Evolutionary conservation across 1,284 basidiomycete species (phyloP).

Genomic region (Trichosporon sp.): DNA sequence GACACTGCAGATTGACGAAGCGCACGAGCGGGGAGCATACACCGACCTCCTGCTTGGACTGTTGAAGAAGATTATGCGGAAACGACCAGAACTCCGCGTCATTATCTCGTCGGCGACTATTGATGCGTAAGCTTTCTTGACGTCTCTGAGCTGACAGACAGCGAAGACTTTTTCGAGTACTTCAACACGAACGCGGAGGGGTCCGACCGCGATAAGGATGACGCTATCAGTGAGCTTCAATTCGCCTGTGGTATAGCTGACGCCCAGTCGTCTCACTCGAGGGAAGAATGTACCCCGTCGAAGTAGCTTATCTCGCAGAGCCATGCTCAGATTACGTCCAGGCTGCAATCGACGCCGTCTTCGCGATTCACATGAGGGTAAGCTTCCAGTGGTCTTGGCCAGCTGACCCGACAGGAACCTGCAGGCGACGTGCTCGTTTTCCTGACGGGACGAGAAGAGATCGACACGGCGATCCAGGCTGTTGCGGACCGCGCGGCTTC

Average conservation of each 20-base stretch:
- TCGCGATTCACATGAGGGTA: slow-evolving; percentile 79
- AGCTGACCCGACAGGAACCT: slow-evolving; percentile 56
- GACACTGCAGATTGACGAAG: slow-evolving; percentile 81
- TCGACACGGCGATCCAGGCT: slow-evolving; percentile 77
- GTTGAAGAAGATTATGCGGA: slow-evolving; percentile 87
- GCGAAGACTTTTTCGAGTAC: slow-evolving; percentile 74
- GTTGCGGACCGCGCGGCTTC: slow-evolving; percentile 74
- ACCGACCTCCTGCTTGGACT: slow-evolving; percentile 90
- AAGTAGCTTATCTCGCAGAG: slow-evolving; percentile 68
- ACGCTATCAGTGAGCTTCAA: slow-evolving; percentile 39
- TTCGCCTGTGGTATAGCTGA: not conserved
- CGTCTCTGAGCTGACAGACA: slow-evolving; percentile 11
- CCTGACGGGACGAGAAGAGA: slow-evolving; percentile 94
- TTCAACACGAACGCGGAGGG: slow-evolving; percentile 58
- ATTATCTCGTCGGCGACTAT: slow-evolving; percentile 94
- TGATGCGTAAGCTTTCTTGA: slow-evolving; percentile 58
- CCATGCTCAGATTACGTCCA: slow-evolving; percentile 74
- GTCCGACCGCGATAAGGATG: slow-evolving; percentile 42
- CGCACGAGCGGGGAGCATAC: slow-evolving; percentile 89
- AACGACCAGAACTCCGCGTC: slow-evolving; percentile 78
- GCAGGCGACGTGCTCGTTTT: slow-evolving; percentile 87
- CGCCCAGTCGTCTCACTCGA: slow-evolving; percentile 77
- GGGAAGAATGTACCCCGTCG: slow-evolving; percentile 87
- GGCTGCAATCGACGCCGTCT: slow-evolving; percentile 75
- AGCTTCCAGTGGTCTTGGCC: slow-evolving; percentile 16